Conservation (phyloP, 1,284 basidiomycete genomes). For the Cutaneotrichosporon arboriforme region DNA sequence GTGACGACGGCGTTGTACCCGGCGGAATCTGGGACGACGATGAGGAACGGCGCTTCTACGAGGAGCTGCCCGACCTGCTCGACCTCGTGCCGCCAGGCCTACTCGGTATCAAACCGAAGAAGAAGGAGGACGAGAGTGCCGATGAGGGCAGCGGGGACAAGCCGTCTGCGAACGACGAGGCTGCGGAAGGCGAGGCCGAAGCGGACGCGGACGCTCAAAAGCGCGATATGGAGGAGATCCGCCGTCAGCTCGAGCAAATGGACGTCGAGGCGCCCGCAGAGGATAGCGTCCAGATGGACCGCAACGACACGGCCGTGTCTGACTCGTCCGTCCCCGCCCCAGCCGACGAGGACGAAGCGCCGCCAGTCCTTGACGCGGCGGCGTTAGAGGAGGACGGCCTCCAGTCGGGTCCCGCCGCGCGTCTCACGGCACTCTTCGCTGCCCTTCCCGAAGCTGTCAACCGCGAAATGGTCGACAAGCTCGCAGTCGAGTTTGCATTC, state of each 20-base stretch:
- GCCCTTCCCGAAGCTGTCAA: slow-evolving; percentile 90
- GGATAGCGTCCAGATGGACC: slow-evolving; percentile 9
- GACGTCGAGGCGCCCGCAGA: slow-evolving; percentile 25
- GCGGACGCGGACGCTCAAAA: slow-evolving; percentile 24
- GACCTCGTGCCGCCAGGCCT: slow-evolving; percentile 85
- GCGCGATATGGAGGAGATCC: slow-evolving; percentile 52
- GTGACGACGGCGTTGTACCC: slow-evolving; percentile 55
- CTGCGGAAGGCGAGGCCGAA: slow-evolving; percentile 20
- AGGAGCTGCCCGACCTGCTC: slow-evolving; percentile 84
- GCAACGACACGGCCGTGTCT: slow-evolving; percentile 10
- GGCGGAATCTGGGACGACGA: slow-evolving; percentile 98
- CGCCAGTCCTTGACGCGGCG: slow-evolving; percentile 2
- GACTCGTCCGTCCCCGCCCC: slow-evolving; percentile 13
- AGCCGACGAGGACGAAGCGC: slow-evolving; percentile 44
- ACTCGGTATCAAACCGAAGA: slow-evolving; percentile 66
- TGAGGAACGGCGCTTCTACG: slow-evolving; percentile 89
- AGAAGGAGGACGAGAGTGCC: slow-evolving; percentile 33
- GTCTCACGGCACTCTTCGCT: slow-evolving; percentile 86
- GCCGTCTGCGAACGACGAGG: slow-evolving; percentile 29
- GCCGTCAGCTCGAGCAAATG: slow-evolving; percentile 44
- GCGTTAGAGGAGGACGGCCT: slow-evolving; percentile 45
- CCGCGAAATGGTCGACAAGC: slow-evolving; percentile 84
- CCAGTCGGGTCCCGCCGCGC: slow-evolving; percentile 76
- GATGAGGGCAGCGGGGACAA: slow-evolving; percentile 13
- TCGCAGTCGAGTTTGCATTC: slow-evolving; percentile 91